These are phyloP conservation scores for Leucogyrophana mollusca DNA, from an alignment of 768 basidiomycete genomes.

Conservation along the genomic window DNA sequence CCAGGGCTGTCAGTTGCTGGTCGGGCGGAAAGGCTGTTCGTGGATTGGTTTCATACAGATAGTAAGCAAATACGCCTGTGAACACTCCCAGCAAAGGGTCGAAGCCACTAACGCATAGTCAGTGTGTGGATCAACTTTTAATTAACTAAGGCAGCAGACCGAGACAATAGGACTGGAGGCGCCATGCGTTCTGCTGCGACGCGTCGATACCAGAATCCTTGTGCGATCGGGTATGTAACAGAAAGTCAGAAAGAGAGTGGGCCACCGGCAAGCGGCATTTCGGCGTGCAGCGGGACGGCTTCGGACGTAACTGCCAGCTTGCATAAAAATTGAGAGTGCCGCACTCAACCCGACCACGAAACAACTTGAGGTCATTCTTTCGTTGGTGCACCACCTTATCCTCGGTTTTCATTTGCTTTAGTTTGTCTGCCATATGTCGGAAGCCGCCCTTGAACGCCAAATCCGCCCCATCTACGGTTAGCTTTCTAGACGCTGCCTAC, in stretches of 20 bases:
- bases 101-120: slow-evolving; percentile 43
- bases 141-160: slow-evolving; percentile 17
- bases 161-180: slow-evolving; percentile 37
- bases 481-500: slow-evolving; percentile 16
- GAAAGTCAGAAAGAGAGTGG: no score
- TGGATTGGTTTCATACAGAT: slow-evolving; percentile 79
- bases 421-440: slow-evolving; percentile 40
- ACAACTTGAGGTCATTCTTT: slow-evolving; percentile 4
- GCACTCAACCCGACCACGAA: slow-evolving; percentile 3
- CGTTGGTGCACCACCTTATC: slow-evolving; percentile 3
- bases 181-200: no score
- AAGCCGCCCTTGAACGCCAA: slow-evolving; percentile 71
- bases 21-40: slow-evolving; percentile 61
- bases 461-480: slow-evolving; percentile 83
- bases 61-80: slow-evolving; percentile 76
- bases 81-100: slow-evolving; percentile 77
- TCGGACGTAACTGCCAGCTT: slow-evolving; percentile 9
- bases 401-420: background rate
- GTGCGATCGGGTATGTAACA: no score
- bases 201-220: no score
- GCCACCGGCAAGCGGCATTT: slow-evolving; percentile 17
- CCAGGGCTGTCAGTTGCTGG: slow-evolving; percentile 51
- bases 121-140: slow-evolving; percentile 5
- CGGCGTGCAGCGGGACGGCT: slow-evolving; percentile 21
- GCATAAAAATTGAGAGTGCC: slow-evolving; percentile 22